Conservation (phyloP, 345 rosid genomes). For the Pelargonium nanum region DNA sequence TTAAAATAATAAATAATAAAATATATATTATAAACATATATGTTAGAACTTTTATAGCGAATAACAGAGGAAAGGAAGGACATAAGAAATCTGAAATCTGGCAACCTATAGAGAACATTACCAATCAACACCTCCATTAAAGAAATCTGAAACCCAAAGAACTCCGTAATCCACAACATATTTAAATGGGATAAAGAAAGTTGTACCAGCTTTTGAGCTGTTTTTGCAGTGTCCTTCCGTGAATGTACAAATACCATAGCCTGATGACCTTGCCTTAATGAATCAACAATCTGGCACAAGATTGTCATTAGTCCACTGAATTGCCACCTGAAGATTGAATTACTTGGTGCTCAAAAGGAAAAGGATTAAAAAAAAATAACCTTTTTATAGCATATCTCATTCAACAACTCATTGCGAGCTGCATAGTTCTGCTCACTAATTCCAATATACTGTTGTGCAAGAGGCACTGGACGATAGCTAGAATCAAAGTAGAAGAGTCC, state of each 20-base stretch:
- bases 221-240: conserved; percentile 91
- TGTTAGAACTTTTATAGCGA: no score
- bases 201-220: conserved; percentile 80
- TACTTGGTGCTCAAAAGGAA: neutral
- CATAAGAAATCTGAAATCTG: no score
- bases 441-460: conserved; percentile 96
- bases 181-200: neutral
- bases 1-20: no score
- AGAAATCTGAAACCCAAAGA: neutral
- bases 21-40: no score
- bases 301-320: conserved; percentile 12
- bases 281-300: conserved; percentile 60
- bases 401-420: conserved; percentile 68
- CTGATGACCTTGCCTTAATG: conserved; percentile 86
- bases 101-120: no score
- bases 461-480: conserved; percentile 97
- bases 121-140: neutral
- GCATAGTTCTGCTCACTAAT: conserved; percentile 84
- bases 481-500: conserved; percentile 97
- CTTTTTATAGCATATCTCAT: conserved; percentile 95
- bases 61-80: no score
- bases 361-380: conserved; percentile 17
- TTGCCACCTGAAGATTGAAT: conserved; percentile 12
- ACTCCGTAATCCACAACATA: neutral
- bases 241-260: conserved; percentile 98